These are phyloP conservation scores for Coemansia sp. DNA, from an alignment of 192 early-diverging fungal genomes.

Conservation along the genomic window DNA sequence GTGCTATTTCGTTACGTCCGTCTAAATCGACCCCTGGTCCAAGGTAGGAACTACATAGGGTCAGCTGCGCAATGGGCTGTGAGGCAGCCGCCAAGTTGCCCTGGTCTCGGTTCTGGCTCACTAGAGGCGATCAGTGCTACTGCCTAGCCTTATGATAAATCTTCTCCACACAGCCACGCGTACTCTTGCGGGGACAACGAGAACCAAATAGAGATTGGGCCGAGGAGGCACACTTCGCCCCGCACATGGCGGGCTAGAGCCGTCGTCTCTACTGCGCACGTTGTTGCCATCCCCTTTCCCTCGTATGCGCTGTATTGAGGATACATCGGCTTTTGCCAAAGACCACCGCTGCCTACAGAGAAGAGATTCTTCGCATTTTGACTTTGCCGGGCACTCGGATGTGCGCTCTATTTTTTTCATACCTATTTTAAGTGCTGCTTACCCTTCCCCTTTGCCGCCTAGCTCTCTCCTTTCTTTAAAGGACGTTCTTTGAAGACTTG, in stretches of 20 bases:
- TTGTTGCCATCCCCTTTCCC: neutral
- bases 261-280: neutral
- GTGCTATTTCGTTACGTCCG: neutral
- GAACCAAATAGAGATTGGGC: neutral
- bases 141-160: neutral
- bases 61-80: neutral
- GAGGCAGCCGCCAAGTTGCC: neutral
- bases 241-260: neutral
- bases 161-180: neutral
- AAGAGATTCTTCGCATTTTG: neutral
- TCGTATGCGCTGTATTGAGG: neutral
- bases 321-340: neutral
- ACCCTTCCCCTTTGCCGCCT: neutral
- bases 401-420: neutral
- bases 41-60: neutral
- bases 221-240: neutral
- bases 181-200: neutral
- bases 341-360: neutral
- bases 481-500: neutral
- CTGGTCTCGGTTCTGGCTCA: neutral
- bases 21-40: neutral
- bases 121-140: neutral
- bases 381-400: constrained; percentile 1
- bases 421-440: neutral
- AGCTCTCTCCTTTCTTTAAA: neutral